Evolutionary conservation across 1,284 basidiomycete species (phyloP), one percentile per base, ranked within the genome.

Genomic region (Boletus subluridellus): DNA sequence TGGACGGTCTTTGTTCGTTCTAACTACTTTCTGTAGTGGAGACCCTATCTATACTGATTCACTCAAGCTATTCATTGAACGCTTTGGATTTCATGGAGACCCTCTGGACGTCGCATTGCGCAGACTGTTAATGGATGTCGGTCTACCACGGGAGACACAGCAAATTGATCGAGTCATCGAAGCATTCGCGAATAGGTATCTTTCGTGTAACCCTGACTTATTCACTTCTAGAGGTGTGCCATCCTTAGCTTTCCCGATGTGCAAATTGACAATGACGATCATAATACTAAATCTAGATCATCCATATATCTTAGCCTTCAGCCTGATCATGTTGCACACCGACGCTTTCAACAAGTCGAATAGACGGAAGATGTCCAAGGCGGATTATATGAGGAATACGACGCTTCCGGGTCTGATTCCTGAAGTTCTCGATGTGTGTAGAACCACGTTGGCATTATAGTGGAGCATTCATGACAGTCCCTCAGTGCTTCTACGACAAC

Each of bases 91-190:
- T 70, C 75, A 77, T 15, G 80, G 84, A 50, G 88, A 92, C 65
- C 90, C 97, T 12, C 80, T 99, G 46, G 97, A 99, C 70, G 87
- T 99, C 44, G 93, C 97, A 6, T 76, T 99, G 49, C 89, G 97
- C 37, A 89, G 88, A 67, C 74, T 99, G 56, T 81, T 99, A 39
- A 94, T 98, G 90, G 86, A 94, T 65, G 85, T 97, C 49, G 87
- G 90, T 52, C 81, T 99, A 50, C 96, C 96, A 4, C 83, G 88
- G 61, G 96, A 99, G 78, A 98, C 96, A 0, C 97, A 99, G 72
- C 96, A 99, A 75, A 99, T 99, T 61, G 97, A 99, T 74, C 84
- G 96, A 53, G 92, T 98, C 52, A 94, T 99, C 71, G 95, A 98
- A 74, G 92, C 92, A 0, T 99, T 99, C 74, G 91, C 96, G 8